These are phyloP conservation scores for Phytophthora pisi DNA, from an alignment of 352 stramenopile genomes.

Conservation along the genomic window DNA sequence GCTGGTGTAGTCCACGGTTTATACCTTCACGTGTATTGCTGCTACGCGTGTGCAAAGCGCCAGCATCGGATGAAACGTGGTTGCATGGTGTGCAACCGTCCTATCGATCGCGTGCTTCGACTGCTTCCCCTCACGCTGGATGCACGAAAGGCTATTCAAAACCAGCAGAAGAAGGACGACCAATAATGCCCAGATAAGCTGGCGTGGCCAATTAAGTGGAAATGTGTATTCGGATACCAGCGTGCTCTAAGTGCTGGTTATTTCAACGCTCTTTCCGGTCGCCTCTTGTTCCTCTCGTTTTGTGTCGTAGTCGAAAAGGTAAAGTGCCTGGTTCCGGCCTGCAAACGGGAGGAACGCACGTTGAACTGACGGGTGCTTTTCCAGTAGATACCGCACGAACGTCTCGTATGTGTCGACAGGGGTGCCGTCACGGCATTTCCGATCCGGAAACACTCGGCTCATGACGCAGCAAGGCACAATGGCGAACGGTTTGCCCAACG, in stretches of 20 bases:
- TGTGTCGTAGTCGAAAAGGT: conserved; percentile 62
- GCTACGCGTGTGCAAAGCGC: conserved; percentile 78
- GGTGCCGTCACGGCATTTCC: conserved; percentile 57
- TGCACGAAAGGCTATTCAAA: conserved; percentile 45
- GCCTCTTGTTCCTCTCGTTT: conserved; percentile 6
- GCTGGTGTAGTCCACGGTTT: conserved; percentile 74
- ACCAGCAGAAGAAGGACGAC: conserved; percentile 31
- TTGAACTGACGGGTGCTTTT: conserved; percentile 76
- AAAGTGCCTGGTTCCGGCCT: conserved; percentile 87
- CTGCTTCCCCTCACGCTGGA: conserved; percentile 75
- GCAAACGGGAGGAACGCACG: conserved; percentile 77
- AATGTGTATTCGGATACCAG: not conserved
- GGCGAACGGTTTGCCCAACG: conserved; percentile 91
- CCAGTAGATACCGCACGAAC: conserved; percentile 81
- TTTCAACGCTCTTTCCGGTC: not conserved
- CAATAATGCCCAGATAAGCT: not conserved
- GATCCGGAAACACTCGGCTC: conserved; percentile 90
- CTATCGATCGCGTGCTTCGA: conserved; percentile 77
- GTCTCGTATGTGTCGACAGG: conserved; percentile 81
- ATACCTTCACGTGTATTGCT: conserved; percentile 86
- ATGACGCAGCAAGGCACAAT: conserved; percentile 98
- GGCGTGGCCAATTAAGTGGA: not conserved
- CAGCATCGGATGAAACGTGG: conserved; percentile 53
- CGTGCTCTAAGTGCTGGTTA: conserved; percentile 6
- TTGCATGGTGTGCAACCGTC: conserved; percentile 80